phyloP scores from a whole-genome alignment of 2,329 filamentous ascomycete genomes.

The Dactylellina sp. region DNA sequence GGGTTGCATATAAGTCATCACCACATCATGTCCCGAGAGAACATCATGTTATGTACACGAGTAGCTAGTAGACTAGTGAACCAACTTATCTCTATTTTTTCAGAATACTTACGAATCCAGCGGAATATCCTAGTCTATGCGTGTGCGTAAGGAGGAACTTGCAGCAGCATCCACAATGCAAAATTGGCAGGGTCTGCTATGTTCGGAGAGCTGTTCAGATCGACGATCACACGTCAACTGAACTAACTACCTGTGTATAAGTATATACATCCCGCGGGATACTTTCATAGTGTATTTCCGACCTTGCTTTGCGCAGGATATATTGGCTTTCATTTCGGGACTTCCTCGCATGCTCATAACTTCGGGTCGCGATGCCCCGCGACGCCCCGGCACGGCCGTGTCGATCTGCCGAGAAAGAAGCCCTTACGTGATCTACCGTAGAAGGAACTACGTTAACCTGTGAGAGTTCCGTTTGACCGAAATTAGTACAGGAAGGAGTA shows the following conservation, averaged over 20 bases:
- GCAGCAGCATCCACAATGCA: not conserved
- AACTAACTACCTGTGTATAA: no score
- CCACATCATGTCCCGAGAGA: no score
- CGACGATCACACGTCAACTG: no score
- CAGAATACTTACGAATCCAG: no score
- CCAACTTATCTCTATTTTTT: no score
- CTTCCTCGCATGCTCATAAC: constrained; percentile 8
- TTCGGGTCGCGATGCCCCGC: constrained; percentile 13
- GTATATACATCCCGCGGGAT: not conserved
- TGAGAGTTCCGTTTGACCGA: constrained; percentile 5
- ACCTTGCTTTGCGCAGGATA: constrained; percentile 35
- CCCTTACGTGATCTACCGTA: constrained; percentile 9
- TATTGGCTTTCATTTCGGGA: constrained; percentile 23
- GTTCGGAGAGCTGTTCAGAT: not conserved
- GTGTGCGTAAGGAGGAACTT: not conserved
- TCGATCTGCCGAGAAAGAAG: constrained; percentile 14
- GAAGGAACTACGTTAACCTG: not conserved
- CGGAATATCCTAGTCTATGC: not conserved
- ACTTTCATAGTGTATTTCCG: constrained; percentile 17
- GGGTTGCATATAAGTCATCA: no score
- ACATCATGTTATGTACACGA: no score
- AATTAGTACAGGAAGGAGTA: not conserved
- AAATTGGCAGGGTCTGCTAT: not conserved
- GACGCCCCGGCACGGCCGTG: constrained; percentile 18
- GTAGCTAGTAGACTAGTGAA: not conserved